Evolutionary conservation across 768 basidiomycete genomes (phyloP).

Genomic region (Boletus rubescentipes): DNA sequence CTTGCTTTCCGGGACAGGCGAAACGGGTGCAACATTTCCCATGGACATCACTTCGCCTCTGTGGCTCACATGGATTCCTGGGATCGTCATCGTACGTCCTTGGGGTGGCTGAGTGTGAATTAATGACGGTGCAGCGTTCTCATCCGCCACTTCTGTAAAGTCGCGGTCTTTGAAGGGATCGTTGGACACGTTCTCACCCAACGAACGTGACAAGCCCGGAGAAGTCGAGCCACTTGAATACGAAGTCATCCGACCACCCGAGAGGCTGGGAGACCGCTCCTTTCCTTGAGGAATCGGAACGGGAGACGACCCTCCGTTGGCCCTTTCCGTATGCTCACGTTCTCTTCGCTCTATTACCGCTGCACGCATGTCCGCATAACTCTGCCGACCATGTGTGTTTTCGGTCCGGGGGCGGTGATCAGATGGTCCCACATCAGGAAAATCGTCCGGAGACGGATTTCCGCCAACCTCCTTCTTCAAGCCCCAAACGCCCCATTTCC

Average conservation of each 20-base stretch:
- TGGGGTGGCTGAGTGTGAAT: constrained; percentile 74
- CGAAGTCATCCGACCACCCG: constrained; percentile 23
- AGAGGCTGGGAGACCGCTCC: constrained; percentile 26
- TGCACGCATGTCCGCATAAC: constrained; percentile 72
- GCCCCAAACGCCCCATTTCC: constrained; percentile 89
- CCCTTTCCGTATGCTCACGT: constrained; percentile 34
- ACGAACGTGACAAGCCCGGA: constrained; percentile 34
- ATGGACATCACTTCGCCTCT: constrained; percentile 85
- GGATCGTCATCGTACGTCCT: constrained; percentile 81
- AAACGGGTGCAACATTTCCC: constrained; percentile 63
- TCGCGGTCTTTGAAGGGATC: constrained; percentile 34
- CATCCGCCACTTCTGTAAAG: constrained; percentile 30
- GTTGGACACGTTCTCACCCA: constrained; percentile 26
- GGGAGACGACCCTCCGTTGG: constrained; percentile 29
- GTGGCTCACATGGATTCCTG: constrained; percentile 82
- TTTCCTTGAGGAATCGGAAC: constrained; percentile 34
- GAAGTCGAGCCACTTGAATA: constrained; percentile 29
- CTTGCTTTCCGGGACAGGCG: constrained; percentile 39
- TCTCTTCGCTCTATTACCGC: constrained; percentile 70
- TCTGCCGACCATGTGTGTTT: constrained; percentile 48
- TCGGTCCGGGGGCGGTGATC: constrained; percentile 37
- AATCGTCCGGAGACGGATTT: constrained; percentile 37
- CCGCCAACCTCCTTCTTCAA: constrained; percentile 53
- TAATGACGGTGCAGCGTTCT: constrained; percentile 40
- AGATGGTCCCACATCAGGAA: constrained; percentile 41